These are phyloP conservation scores for Ilex aquifolium DNA, from an alignment of 257 asterid genomes.

Conservation along the genomic window DNA sequence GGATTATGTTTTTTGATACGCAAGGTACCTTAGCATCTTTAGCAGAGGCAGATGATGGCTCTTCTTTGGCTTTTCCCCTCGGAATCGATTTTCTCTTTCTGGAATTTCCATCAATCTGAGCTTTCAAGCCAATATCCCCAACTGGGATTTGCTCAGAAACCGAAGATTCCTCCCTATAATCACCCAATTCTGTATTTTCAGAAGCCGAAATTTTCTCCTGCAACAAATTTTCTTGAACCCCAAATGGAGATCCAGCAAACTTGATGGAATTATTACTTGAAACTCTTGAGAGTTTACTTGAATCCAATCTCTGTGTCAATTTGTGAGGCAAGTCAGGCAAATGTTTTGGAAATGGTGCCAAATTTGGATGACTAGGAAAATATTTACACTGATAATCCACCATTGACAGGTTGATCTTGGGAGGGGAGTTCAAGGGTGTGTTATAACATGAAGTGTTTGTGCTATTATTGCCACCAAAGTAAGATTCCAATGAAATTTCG, in stretches of 20 bases:
- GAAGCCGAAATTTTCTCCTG: neutral
- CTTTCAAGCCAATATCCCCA: constrained; percentile 22
- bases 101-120: constrained; percentile 30
- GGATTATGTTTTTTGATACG: too few species aligned
- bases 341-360: constrained; percentile 44
- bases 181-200: neutral
- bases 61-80: constrained; percentile 56
- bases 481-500: constrained; percentile 42
- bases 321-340: constrained; percentile 19
- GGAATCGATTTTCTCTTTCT: constrained; percentile 66
- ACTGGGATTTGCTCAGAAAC: constrained; percentile 59
- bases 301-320: neutral
- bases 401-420: constrained; percentile 51
- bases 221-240: neutral
- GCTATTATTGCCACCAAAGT: constrained; percentile 20
- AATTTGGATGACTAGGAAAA: constrained; percentile 24
- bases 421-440: constrained; percentile 75
- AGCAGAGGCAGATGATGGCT: constrained; percentile 17
- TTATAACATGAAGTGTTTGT: constrained; percentile 49
- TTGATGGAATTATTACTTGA: neutral
- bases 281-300: neutral
- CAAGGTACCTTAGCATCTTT: constrained; percentile 53
- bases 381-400: constrained; percentile 31
- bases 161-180: constrained; percentile 26
- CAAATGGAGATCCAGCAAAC: neutral